Evolutionary conservation across 805 yeast species (phyloP).

Genomic region (Geotrichum ghanense): DNA sequence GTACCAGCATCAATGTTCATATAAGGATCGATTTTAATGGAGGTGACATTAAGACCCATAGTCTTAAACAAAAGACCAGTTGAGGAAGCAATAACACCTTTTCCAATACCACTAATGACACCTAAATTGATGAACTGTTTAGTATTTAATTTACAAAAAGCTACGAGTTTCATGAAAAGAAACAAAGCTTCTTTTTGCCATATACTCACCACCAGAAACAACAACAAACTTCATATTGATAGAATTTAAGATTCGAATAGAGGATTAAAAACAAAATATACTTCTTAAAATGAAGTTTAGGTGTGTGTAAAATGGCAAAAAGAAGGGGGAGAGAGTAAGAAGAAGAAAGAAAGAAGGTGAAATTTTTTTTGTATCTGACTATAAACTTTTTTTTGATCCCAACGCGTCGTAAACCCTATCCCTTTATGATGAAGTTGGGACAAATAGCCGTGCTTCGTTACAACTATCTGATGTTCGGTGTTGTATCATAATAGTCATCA

Average conservation of each 20-base stretch:
- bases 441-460: too few species aligned
- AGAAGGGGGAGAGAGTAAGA: neutral
- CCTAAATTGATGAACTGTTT: constrained; percentile 26
- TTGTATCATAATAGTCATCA: too few species aligned
- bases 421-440: too few species aligned
- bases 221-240: constrained; percentile 88
- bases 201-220: constrained; percentile 69
- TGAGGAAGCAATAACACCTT: constrained; percentile 94
- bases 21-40: constrained; percentile 97
- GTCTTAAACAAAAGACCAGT: constrained; percentile 93
- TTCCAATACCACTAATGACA: constrained; percentile 98
- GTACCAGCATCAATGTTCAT: constrained; percentile 99
- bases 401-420: neutral
- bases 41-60: constrained; percentile 86
- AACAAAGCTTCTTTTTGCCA: constrained; percentile 1
- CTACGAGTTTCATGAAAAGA: constrained; percentile 4
- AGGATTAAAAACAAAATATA: neutral
- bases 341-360: neutral
- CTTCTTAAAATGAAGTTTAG: neutral
- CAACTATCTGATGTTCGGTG: too few species aligned
- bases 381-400: neutral
- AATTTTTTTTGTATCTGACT: neutral
- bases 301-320: neutral
- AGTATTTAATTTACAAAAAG: neutral
- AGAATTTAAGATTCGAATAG: neutral